Conservation (phyloP, 225 moss, liverwort and hornwort genomes). For the Polytrichum commune region DNA sequence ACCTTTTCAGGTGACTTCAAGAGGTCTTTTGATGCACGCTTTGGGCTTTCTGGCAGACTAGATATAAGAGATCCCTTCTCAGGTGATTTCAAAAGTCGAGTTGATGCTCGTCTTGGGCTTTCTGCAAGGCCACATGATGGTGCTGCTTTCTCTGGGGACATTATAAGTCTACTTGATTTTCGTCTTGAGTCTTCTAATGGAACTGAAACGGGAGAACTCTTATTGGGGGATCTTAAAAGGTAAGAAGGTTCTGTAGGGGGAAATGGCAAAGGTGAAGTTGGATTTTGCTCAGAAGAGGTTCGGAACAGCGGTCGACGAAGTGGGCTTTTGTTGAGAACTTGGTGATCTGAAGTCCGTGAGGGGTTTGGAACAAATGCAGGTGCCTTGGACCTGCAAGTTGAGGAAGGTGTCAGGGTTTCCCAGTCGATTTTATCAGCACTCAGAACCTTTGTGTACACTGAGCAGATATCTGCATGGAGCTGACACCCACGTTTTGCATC, state of each 20-base stretch:
- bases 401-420: slow-evolving; percentile 16
- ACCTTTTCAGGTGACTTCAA: slow-evolving; percentile 35
- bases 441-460: slow-evolving; percentile 31
- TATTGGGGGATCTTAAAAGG: neutral
- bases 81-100: slow-evolving; percentile 19
- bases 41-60: slow-evolving; percentile 29
- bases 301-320: slow-evolving; percentile 29
- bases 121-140: neutral
- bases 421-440: slow-evolving; percentile 18
- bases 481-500: slow-evolving; percentile 13
- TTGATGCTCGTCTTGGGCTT: slow-evolving; percentile 12
- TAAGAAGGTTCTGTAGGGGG: neutral
- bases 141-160: neutral
- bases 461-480: slow-evolving; percentile 52
- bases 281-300: slow-evolving; percentile 17
- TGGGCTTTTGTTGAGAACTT: slow-evolving; percentile 17
- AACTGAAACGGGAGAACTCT: neutral
- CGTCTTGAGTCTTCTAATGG: neutral
- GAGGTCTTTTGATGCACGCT: slow-evolving; percentile 23
- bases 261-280: slow-evolving; percentile 10
- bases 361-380: slow-evolving; percentile 16
- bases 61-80: slow-evolving; percentile 19
- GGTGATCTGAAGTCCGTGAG: slow-evolving; percentile 15
- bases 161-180: neutral
- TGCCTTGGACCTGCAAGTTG: slow-evolving; percentile 26